Conservation (phyloP, 176 grass and related monocot genomes). For the Elaeis guineensis region DNA sequence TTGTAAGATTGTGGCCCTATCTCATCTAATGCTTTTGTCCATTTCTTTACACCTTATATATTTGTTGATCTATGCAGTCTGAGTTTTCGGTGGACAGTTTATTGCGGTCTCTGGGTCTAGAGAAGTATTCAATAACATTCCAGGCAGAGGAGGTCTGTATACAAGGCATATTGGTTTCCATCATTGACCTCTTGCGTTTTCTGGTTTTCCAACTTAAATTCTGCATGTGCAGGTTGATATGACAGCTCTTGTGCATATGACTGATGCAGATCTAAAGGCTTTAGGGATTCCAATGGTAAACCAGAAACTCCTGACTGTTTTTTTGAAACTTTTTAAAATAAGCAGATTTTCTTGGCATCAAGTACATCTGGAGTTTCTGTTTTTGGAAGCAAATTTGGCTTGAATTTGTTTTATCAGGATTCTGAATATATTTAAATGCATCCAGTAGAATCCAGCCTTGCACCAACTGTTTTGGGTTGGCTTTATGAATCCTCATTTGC, state of each 20-base stretch:
- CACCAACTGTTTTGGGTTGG: too few relatives aligned
- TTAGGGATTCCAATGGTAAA: slow-evolving; percentile 78
- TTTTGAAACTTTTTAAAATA: too few relatives aligned
- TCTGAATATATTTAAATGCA: too few relatives aligned
- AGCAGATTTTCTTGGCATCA: too few relatives aligned
- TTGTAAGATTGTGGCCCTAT: too few relatives aligned
- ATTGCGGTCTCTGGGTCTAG: slow-evolving; percentile 50
- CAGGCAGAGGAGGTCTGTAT: slow-evolving; percentile 59
- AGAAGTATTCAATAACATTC: slow-evolving; percentile 61
- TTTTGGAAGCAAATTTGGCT: too few relatives aligned
- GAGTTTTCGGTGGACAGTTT: slow-evolving; percentile 41
- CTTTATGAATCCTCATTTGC: too few relatives aligned
- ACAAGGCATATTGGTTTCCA: slow-evolving; percentile 4
- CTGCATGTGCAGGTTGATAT: slow-evolving; percentile 57
- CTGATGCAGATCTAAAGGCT: slow-evolving; percentile 59
- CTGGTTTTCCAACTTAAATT: slow-evolving; percentile 12
- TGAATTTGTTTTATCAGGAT: too few relatives aligned
- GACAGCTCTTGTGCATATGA: slow-evolving; percentile 59
- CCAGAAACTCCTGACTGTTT: not conserved
- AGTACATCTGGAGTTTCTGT: too few relatives aligned
- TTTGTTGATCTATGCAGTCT: slow-evolving; percentile 27
- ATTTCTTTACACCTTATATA: slow-evolving; percentile 2
- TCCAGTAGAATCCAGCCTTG: too few relatives aligned
- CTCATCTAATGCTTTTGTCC: not conserved
- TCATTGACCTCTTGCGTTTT: not conserved